Conservation (phyloP, 2,329 filamentous ascomycete species). For the Pyricularia sp. region DNA sequence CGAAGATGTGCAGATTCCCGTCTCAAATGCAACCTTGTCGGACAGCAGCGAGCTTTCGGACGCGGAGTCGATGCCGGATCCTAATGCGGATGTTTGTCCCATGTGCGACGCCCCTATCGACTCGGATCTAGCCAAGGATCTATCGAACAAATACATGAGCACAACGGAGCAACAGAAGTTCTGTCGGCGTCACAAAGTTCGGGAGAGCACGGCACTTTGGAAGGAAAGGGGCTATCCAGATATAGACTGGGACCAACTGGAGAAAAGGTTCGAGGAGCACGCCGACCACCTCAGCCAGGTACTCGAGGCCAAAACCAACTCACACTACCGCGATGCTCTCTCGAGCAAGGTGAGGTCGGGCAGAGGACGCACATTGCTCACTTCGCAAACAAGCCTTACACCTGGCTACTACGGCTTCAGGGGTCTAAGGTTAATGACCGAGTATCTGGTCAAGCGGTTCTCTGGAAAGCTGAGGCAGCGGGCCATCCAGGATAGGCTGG, state of each 20-base stretch:
- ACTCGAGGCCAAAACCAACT: constrained; percentile 39
- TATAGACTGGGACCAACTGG: constrained; percentile 55
- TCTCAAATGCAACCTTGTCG: neutral
- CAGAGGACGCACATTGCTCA: constrained; percentile 39
- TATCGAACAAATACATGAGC: constrained; percentile 29
- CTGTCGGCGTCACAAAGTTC: constrained; percentile 48
- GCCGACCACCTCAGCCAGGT: constrained; percentile 42
- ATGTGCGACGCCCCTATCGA: constrained; percentile 53
- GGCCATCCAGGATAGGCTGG: constrained; percentile 49
- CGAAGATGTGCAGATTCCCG: neutral
- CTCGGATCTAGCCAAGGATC: constrained; percentile 31
- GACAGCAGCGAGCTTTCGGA: neutral
- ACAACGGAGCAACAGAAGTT: constrained; percentile 49
- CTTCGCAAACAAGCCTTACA: constrained; percentile 39
- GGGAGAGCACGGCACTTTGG: constrained; percentile 36
- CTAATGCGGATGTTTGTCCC: constrained; percentile 36
- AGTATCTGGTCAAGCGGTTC: constrained; percentile 50
- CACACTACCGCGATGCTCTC: constrained; percentile 47
- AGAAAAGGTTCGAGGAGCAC: constrained; percentile 43
- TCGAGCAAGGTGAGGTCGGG: constrained; percentile 41
- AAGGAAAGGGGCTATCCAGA: constrained; percentile 48
- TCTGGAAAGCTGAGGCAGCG: constrained; percentile 45
- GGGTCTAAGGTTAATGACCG: constrained; percentile 59
- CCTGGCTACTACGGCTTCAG: constrained; percentile 77
- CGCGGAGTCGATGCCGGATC: neutral